Evolutionary conservation across 2,329 filamentous ascomycete genomes (phyloP), one percentile per base, ranked within the genome.

Genomic region (Aspergillus tamarii): DNA sequence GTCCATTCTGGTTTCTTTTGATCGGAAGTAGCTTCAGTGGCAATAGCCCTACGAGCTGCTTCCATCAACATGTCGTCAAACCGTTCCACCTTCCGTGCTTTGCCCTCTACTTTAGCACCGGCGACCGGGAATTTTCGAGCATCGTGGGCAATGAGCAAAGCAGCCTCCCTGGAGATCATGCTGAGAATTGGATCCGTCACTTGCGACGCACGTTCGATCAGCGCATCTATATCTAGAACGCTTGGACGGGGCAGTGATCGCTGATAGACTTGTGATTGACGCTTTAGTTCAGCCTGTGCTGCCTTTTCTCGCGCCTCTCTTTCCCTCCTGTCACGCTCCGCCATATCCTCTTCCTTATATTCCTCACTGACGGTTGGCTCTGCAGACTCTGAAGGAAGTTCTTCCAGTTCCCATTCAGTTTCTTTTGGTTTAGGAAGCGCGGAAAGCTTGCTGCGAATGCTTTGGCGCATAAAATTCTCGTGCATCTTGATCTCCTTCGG

Each of bases 241-340:
- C 85, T 84, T 1, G 95, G 93, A 52, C 94, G 87, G 9, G 95
- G 95, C 14, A 99, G 82, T 4, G 87, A 87, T 69, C 86, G 89
- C 79, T 98, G 94, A 78, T 97, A 89, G n/a, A 96, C 94, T 73
- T 96, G 93, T 1, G 92, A 96, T 71, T 95, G 89, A 57, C 94
- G 86, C 76, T 88, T 89, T 73, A 93, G 91, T 70, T 98, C 94
- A 14, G 85, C 80, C 72, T 85, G 76, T 75, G 89, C 83, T 79
- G 87, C 74, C 57, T 90, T 91, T 72, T 94, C 89, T 45, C 80
- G 81, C 2, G 84, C 76, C 66, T 84, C 81, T 54, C 86, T 86
- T 57, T 90, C 87, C 66, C 91, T 88, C 53, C 87, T 86, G 75
- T 96, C 93, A 41, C 91, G 87, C 68, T 94, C 88, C 19, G 91